Base-by-base conservation (phyloP, 805 yeast genomes). In the Metschnikowia cubensis region DNA sequence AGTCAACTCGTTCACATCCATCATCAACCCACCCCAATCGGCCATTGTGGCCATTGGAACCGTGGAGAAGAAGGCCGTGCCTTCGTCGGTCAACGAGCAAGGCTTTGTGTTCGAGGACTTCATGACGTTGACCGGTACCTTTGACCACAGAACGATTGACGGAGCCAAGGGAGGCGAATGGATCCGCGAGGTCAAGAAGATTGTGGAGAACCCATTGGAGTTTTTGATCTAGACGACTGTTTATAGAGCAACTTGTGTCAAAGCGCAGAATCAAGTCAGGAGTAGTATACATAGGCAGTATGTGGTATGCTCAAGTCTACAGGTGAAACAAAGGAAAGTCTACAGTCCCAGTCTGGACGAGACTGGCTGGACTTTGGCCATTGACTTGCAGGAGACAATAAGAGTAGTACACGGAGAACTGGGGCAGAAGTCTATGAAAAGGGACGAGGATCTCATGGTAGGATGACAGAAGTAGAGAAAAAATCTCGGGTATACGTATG, bases 131-230 rank as follows among this genome's bases (percentile, higher is more conserved):
- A 91, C 98, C 50, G 98, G 96, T 74, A 88, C 98, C 48, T 94
- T 94, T 66, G 99, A 94, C 76, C 99, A 94, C 80, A 88, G 97
- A 79, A 85, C 87, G 53, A 85, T 92, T 56, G 99, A 94, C 67
- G 99, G 99, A 67, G 98, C 98, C 49, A 83, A 86, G 62, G 99
- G 96, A 63, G 99, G 96, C 69, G 98, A 94, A 63, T 94, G 83
- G 81, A 88, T 94, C 79, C 89, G 83, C 74, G 96, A 89, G 60
- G 80, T 94, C 73, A 94, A 94, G 83, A 79, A 79, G 63, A 84
- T 90, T 58, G 72, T 94, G 59, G 99, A 94, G 79, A 91, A 94
- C 79, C 99, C 99, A 66, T 81, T 94, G 68, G 96, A 90, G 76
- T 76, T 94, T 73, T 75, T 94, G 70, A 77, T 94, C 32, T 38